These are phyloP conservation scores for Tylopilus sp. DNA, from an alignment of 1,284 basidiomycete genomes.

Conservation along the genomic window DNA sequence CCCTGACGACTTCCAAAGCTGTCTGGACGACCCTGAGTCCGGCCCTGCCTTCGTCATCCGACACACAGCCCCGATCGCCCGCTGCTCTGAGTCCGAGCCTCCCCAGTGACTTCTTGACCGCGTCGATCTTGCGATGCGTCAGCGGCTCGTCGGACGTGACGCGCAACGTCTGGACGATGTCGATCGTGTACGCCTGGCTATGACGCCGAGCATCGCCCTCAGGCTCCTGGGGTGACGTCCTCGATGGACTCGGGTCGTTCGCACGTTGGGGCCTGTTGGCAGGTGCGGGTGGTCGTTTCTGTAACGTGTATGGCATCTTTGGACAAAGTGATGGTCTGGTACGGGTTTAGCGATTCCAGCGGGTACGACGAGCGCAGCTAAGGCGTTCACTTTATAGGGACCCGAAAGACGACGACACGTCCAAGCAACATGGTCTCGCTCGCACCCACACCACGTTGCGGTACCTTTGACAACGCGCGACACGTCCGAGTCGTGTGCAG, in stretches of 20 bases:
- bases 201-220: neutral
- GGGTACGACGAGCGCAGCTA: neutral
- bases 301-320: conserved; percentile 21
- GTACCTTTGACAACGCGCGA: conserved; percentile 15
- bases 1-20: conserved; percentile 21
- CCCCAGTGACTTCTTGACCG: conserved; percentile 30
- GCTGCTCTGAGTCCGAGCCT: conserved; percentile 19
- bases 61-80: conserved; percentile 30
- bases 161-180: conserved; percentile 31
- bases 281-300: conserved; percentile 19
- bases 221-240: neutral
- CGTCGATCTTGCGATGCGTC: conserved; percentile 27
- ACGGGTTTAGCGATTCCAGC: neutral
- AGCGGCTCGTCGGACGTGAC: conserved; percentile 29
- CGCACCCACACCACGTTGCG: conserved; percentile 24
- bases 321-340: neutral
- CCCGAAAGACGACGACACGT: conserved; percentile 9
- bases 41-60: conserved; percentile 24
- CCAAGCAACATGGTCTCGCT: conserved; percentile 19
- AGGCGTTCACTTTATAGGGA: conserved; percentile 19
- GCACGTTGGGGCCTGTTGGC: conserved; percentile 7
- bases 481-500: conserved; percentile 18
- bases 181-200: conserved; percentile 26
- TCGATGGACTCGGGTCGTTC: conserved; percentile 6
- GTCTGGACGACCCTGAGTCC: conserved; percentile 30